Evolutionary conservation across 345 rosid species (phyloP).

Genomic region (Capsella bursapastoris): DNA sequence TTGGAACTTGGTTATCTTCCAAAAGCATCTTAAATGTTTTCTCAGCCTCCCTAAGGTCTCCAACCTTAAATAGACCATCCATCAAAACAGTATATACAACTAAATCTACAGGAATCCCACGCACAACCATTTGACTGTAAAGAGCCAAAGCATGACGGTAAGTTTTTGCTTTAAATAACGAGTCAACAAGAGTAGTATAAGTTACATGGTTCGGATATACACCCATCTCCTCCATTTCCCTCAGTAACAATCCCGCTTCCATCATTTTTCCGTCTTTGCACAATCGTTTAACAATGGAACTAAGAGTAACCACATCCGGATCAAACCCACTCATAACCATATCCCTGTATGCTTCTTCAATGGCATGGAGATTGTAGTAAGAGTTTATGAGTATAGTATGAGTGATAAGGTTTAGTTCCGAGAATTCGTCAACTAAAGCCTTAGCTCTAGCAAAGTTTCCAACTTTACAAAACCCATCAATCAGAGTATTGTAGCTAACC

Average conservation of each 20-base stretch:
- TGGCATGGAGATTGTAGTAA: slow-evolving; percentile 59
- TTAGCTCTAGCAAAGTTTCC: slow-evolving; percentile 72
- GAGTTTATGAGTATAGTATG: slow-evolving; percentile 73
- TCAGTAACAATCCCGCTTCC: slow-evolving; percentile 65
- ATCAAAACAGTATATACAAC: slow-evolving; percentile 74
- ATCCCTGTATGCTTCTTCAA: slow-evolving; percentile 72
- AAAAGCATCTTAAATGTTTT: slow-evolving; percentile 53
- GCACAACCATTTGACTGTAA: slow-evolving; percentile 77
- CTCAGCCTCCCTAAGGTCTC: slow-evolving; percentile 64
- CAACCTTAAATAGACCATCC: slow-evolving; percentile 80
- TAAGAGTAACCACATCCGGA: slow-evolving; percentile 81
- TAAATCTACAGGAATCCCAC: slow-evolving; percentile 75
- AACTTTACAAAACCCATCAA: slow-evolving; percentile 74
- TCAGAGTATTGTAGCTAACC: slow-evolving; percentile 69
- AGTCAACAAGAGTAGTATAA: slow-evolving; percentile 70
- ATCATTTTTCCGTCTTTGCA: slow-evolving; percentile 65
- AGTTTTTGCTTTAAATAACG: slow-evolving; percentile 64
- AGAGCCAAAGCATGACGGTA: slow-evolving; percentile 64
- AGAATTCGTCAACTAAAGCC: slow-evolving; percentile 57
- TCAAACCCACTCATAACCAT: slow-evolving; percentile 61
- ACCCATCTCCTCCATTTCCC: slow-evolving; percentile 71
- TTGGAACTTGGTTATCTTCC: slow-evolving; percentile 60
- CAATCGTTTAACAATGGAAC: slow-evolving; percentile 70
- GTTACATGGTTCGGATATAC: slow-evolving; percentile 71
- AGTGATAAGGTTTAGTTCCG: slow-evolving; percentile 64